Base-by-base conservation (phyloP, 78 protist species). In the Dictyostelium purpureum region DNA sequence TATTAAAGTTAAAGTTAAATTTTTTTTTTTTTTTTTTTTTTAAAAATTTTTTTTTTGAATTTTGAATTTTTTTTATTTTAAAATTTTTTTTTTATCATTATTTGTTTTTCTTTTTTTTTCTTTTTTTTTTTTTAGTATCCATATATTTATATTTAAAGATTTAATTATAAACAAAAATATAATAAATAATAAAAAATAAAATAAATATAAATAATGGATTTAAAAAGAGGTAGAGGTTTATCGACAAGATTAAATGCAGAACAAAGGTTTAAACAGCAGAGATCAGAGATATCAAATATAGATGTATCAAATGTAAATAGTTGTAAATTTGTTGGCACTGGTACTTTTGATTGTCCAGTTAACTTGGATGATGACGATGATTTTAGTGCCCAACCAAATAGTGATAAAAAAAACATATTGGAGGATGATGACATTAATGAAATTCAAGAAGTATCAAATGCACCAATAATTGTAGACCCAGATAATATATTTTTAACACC, bases 271-370 rank as follows among this genome's bases (percentile, higher is more conserved):
- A 63, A 63, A 33, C 71, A 63, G 1, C 71, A 63, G 33, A 63
- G 71, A 19, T 31, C 43, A 4, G 71, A 63, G n/a, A n/a, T n/a
- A n/a, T n/a, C n/a, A n/a, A n/a, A n/a, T n/a, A n/a, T n/a, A n/a
- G n/a, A n/a, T n/a, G n/a, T n/a, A n/a, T n/a, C n/a, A n/a, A n/a
- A n/a, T n/a, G n/a, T n/a, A n/a, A n/a, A n/a, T n/a, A n/a, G n/a
- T n/a, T n/a, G n/a, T 33, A 63, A 31, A 63, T 63, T 63, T 11
- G 35, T 35, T 69, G 52, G 52, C 21, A n/a, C 28, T 33, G 81
- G 81, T 6, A 75, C 81, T 2, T 16, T 26, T 38, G 81, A 75
- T 6, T 28, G 33, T 35, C 81, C 81, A 51, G n/a, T 75, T 12
- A 51, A 35, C 52, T 42, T 75, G 52, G 24, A 18, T 38, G 47